Evolutionary conservation across 2,329 filamentous ascomycete species (phyloP).

Genomic region (Phialophora tarda): DNA sequence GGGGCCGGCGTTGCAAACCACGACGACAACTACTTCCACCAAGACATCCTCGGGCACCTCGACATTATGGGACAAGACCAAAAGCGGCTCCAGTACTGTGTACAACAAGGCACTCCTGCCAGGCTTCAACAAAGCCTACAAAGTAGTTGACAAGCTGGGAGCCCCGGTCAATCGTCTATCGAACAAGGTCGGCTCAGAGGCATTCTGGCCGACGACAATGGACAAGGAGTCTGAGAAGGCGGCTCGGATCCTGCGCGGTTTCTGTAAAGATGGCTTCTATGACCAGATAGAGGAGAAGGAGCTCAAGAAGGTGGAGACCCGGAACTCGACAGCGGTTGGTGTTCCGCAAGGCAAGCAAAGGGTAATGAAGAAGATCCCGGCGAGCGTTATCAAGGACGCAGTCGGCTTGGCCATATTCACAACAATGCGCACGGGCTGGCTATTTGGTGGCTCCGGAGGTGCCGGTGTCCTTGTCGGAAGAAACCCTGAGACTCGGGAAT

Average conservation of each 20-base stretch:
- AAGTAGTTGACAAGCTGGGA: conserved; percentile 70
- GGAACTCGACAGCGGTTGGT: conserved; percentile 40
- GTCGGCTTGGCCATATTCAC: conserved; percentile 93
- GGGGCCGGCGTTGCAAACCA: conserved; percentile 7
- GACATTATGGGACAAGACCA: conserved; percentile 62
- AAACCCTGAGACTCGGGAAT: conserved; percentile 77
- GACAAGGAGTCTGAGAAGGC: conserved; percentile 93
- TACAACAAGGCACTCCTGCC: conserved; percentile 61
- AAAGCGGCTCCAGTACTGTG: conserved; percentile 49
- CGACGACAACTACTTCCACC: conserved; percentile 16
- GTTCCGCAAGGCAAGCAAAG: conserved; percentile 64
- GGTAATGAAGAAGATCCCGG: conserved; percentile 81
- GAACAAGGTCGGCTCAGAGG: conserved; percentile 80
- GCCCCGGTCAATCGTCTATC: conserved; percentile 79
- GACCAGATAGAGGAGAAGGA: conserved; percentile 62
- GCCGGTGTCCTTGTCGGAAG: conserved; percentile 85
- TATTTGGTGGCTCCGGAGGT: conserved; percentile 88
- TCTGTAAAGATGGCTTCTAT: conserved; percentile 81
- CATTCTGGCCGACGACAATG: conserved; percentile 83
- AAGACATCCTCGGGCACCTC: conserved; percentile 16
- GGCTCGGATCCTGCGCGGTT: conserved; percentile 84
- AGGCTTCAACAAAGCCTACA: conserved; percentile 76
- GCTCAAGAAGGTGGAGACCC: conserved; percentile 49
- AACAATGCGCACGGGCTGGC: conserved; percentile 90
- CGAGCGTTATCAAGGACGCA: conserved; percentile 83